Base-by-base conservation (phyloP, 2,329 filamentous ascomycete species). In the Aplosporella prunicola region DNA sequence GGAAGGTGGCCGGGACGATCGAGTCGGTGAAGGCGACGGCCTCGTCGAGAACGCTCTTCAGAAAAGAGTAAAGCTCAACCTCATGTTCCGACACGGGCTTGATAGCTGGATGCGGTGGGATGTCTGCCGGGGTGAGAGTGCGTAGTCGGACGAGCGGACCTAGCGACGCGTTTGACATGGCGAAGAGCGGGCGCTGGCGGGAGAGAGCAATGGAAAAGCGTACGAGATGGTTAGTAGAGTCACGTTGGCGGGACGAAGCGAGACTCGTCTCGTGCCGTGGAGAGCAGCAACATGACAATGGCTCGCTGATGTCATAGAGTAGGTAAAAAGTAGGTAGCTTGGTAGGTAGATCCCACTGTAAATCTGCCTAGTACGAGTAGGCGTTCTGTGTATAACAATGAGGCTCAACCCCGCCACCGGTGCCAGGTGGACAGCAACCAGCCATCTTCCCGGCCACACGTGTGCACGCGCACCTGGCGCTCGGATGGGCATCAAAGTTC, bases 11-110 rank as follows among this genome's bases (percentile, higher is more conserved):
- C 11, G 71, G 66, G 6, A 74, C 66, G 22, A 74, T 66, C 8
- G 63, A 62, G 48, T 69, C 67, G 51, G 80, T 65, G 52, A 82
- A 79, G 1, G 67, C 63, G 18, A 74, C 55, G 15, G 73, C 71
- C 52, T 82, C 78, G n/a, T 59, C 51, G 20, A 82, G 61, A 16
- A 78, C 60, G 5, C 64, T 54, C 8, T 58, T 53, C 41, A 80
- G 53, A 44, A 82, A 71, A 5, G 64, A 58, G 15, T 57, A 52
- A 11, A 80, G 59, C 23, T 68, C 63, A 18, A 66, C 60, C 22
- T 25, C 11, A 72, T 74, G 1, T 77, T 63, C 42, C 71, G 64
- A 18, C 57, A 29, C 11, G 9, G 49, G 40, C 10, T 45, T 44
- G 26, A 62, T 47, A 5, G 47, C 39, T 2, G 55, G 49, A 42